Evolutionary conservation across 306 rosid species (phyloP).

Genomic region (Argentina anserina): DNA sequence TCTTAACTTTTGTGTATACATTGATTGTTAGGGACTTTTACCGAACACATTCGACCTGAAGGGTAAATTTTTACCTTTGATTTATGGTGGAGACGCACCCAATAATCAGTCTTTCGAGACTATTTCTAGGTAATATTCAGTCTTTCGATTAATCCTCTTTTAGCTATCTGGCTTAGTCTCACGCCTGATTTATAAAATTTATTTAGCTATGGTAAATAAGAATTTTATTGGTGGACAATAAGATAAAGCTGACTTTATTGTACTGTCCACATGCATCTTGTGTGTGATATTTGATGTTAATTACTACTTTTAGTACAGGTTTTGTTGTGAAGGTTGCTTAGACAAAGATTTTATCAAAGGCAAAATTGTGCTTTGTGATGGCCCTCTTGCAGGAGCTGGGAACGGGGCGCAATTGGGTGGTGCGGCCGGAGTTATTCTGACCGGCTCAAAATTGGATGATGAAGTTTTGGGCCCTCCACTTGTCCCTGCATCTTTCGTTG

Average conservation of each 20-base stretch:
- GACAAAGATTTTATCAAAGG: slow-evolving; percentile 33
- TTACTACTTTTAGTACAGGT: not conserved
- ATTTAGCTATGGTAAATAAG: too few relatives aligned
- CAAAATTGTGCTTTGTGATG: slow-evolving; percentile 48
- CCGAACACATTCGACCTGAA: slow-evolving; percentile 39
- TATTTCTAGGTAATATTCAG: slow-evolving; percentile 28
- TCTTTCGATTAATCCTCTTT: not conserved
- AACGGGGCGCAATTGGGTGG: not conserved
- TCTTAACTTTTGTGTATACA: not conserved
- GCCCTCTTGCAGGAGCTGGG: not conserved
- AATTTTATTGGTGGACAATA: not conserved
- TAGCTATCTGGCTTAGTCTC: too few relatives aligned
- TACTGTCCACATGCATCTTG: too few relatives aligned
- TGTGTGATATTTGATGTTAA: not conserved
- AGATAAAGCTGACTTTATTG: too few relatives aligned
- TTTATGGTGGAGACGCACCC: slow-evolving; percentile 44
- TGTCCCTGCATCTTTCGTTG: slow-evolving; percentile 30
- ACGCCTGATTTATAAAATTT: too few relatives aligned
- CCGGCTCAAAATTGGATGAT: not conserved
- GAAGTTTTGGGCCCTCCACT: not conserved
- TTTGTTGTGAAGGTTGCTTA: slow-evolving; percentile 3
- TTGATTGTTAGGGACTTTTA: slow-evolving; percentile 38
- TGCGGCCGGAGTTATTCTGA: slow-evolving; percentile 35
- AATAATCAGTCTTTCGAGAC: too few relatives aligned
- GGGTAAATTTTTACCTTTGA: slow-evolving; percentile 27